Evolutionary conservation across 768 basidiomycete species (phyloP).

Genomic region (Suillus bovinus): DNA sequence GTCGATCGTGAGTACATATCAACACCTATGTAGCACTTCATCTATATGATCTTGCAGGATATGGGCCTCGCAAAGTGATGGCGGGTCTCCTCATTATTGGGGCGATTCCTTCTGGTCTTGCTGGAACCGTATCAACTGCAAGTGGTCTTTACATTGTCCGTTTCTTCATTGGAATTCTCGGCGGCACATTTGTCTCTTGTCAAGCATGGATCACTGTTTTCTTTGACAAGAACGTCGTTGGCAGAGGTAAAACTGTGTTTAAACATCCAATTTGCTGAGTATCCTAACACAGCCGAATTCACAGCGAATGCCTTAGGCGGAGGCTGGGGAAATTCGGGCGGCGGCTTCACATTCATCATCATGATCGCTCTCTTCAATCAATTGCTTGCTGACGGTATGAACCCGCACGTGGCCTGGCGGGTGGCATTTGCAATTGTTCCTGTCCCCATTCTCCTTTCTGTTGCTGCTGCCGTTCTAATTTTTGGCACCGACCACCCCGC

Average conservation of each 20-base stretch:
- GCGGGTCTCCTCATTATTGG: slow-evolving; percentile 52
- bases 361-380: slow-evolving; percentile 54
- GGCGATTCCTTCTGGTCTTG: slow-evolving; percentile 59
- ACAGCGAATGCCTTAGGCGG: slow-evolving; percentile 55
- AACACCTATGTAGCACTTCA: background rate
- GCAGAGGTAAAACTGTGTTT: slow-evolving; percentile 24
- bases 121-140: slow-evolving; percentile 47
- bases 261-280: background rate
- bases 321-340: slow-evolving; percentile 52
- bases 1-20: slow-evolving; percentile 37
- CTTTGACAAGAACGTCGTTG: slow-evolving; percentile 52
- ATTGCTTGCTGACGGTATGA: slow-evolving; percentile 37
- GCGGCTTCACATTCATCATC: slow-evolving; percentile 55
- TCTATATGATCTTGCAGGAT: slow-evolving; percentile 24
- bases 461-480: slow-evolving; percentile 41
- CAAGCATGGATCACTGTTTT: slow-evolving; percentile 62
- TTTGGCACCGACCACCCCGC: slow-evolving; percentile 57
- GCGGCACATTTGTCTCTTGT: slow-evolving; percentile 61
- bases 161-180: slow-evolving; percentile 63
- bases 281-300: background rate
- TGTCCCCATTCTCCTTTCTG: slow-evolving; percentile 48
- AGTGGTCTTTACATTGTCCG: slow-evolving; percentile 44
- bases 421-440: slow-evolving; percentile 58
- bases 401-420: slow-evolving; percentile 50
- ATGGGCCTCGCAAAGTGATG: slow-evolving; percentile 57